Conservation (phyloP, 1,284 basidiomycete species). For the Phlebopus sp. region DNA sequence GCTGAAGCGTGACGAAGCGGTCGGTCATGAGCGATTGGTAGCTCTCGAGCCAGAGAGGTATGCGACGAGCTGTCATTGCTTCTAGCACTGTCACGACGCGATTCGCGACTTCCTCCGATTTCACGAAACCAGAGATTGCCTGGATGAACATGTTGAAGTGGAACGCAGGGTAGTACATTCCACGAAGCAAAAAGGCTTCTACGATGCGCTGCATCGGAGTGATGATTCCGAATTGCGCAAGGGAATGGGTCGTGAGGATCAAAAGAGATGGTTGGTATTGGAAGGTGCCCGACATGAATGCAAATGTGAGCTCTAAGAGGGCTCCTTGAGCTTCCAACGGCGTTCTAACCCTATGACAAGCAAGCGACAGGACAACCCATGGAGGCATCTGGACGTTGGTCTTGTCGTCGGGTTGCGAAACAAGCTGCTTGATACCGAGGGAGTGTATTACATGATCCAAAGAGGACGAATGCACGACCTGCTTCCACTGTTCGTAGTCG, state of each 20-base stretch:
- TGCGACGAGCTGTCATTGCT: slow-evolving; percentile 41
- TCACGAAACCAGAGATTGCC: slow-evolving; percentile 43
- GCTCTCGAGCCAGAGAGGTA: slow-evolving; percentile 42
- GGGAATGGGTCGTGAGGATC: slow-evolving; percentile 45
- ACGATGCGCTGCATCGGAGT: slow-evolving; percentile 43
- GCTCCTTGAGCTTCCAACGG: slow-evolving; percentile 39
- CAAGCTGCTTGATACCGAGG: slow-evolving; percentile 11
- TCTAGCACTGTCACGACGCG: slow-evolving; percentile 42
- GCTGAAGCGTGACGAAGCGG: slow-evolving; percentile 45
- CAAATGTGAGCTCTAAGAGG: slow-evolving; percentile 37
- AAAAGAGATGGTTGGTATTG: slow-evolving; percentile 42
- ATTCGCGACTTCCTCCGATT: slow-evolving; percentile 40
- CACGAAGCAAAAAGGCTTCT: slow-evolving; percentile 41
- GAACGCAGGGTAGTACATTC: slow-evolving; percentile 32
- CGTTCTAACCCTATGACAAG: slow-evolving; percentile 46
- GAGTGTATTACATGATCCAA: slow-evolving; percentile 33
- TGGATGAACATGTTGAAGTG: slow-evolving; percentile 59
- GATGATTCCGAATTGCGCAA: slow-evolving; percentile 47
- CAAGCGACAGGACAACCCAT: slow-evolving; percentile 54
- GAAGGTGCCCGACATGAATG: slow-evolving; percentile 33
- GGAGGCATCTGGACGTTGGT: slow-evolving; percentile 28
- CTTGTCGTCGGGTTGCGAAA: slow-evolving; percentile 6
- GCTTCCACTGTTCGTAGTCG: slow-evolving; percentile 39
- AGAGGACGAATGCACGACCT: slow-evolving; percentile 32
- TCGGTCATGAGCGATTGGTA: slow-evolving; percentile 48